phyloP scores from a whole-genome alignment of 2,329 filamentous ascomycete genomes.

The Penicillium sp. region DNA sequence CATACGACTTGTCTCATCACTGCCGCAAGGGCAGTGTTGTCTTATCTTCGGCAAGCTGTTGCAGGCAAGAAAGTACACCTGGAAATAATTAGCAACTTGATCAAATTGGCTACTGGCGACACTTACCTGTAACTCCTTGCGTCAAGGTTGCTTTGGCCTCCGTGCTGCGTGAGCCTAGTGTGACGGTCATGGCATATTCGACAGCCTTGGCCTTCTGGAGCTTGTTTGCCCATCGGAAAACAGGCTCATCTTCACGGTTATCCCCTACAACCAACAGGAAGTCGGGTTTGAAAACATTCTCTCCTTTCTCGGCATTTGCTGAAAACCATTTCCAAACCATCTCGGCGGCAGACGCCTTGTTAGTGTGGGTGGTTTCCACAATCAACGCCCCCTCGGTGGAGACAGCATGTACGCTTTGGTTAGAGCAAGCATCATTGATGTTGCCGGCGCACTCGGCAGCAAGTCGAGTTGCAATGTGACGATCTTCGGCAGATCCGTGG shows the following conservation, averaged over 20 bases:
- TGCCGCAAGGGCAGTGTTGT: constrained; percentile 24
- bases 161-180: constrained; percentile 82
- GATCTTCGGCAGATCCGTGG: constrained; percentile 80
- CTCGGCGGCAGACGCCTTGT: constrained; percentile 80
- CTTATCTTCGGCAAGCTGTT: constrained; percentile 45
- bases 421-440: constrained; percentile 90
- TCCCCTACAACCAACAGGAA: constrained; percentile 90
- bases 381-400: constrained; percentile 77
- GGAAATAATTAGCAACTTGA: constrained; percentile 17
- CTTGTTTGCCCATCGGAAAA: constrained; percentile 91
- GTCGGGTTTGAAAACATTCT: constrained; percentile 58
- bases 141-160: constrained; percentile 83
- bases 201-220: constrained; percentile 62
- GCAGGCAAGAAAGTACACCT: constrained; percentile 57
- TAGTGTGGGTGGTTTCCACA: constrained; percentile 83
- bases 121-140: constrained; percentile 86
- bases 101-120: background rate
- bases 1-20: background rate
- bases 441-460: constrained; percentile 90
- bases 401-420: constrained; percentile 80
- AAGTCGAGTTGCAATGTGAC: constrained; percentile 71
- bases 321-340: constrained; percentile 70
- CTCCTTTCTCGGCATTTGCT: constrained; percentile 51
- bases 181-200: constrained; percentile 78
- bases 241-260: constrained; percentile 87